Evolutionary conservation across 768 basidiomycete species (phyloP), one percentile per base, ranked within the genome.

Genomic region (Naganishia friedmannii): DNA sequence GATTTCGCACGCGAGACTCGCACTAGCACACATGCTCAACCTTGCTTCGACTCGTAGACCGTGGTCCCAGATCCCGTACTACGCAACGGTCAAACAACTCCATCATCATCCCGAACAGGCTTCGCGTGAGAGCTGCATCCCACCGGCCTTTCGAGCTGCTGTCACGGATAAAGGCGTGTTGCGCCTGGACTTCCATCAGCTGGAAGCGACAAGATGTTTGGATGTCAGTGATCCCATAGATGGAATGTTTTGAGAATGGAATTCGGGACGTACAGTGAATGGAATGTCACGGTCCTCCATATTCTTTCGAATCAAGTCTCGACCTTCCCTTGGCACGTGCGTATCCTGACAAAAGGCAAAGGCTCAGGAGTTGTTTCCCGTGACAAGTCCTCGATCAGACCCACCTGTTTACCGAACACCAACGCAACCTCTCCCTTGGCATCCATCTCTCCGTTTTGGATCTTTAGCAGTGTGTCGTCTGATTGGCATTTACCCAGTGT

Each of bases 121-220:
- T 88, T 60, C 86, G 85, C 0, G 91, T 92, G 65, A 97, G 83
- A 0, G 93, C 93, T 9, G 93, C 92, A 76, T 98, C 95, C 93
- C 93, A 98, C 66, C 95, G 86, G 1, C 92, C 94, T 79, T 96
- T 97, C 34, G 90, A 91, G 8, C 86, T 85, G 75, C 93, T 92
- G 78, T 95, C 93, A 6, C 94, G 88, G 71, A 97, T 89, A 81
- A 97, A 97, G 3, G 95, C 95, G 74, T 97, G 94, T 76, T 98
- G 94, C 0, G 94, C 95, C 80, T 96, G 93, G 17, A 97, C 92
- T 80, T 98, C 95, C 70, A 96, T 82, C 80, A 94, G 93, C 90
- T 93, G 77, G 26, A 4, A 26, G 23, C 15, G 56, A 3, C 5
- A 29, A 32, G 21, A 66, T 28, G 53, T 26, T 67, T 32, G 39